Conservation (phyloP, 2,329 filamentous ascomycete species). For the Talaromyces funiculosus region DNA sequence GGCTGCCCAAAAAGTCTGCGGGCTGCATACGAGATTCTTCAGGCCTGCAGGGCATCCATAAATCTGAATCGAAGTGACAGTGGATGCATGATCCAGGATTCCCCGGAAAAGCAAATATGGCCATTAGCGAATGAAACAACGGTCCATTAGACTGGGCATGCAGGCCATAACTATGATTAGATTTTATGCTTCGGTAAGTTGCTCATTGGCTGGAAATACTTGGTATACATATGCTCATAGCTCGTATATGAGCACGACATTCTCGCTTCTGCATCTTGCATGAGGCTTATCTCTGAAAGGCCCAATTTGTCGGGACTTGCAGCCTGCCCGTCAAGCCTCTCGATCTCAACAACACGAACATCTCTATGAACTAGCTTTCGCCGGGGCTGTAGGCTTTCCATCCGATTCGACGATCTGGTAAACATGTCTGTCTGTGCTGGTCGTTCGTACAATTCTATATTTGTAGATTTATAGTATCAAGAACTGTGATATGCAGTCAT, state of each 20-base stretch:
- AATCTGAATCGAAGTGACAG: neutral
- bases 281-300: neutral
- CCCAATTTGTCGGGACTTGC: neutral
- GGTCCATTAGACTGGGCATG: neutral
- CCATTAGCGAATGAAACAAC: neutral
- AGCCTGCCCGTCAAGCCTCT: neutral
- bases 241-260: neutral
- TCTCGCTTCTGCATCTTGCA: slow-evolving; percentile 7
- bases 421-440: neutral
- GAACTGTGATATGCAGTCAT: neutral
- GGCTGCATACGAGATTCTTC: neutral
- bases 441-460: neutral
- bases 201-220: neutral
- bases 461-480: neutral
- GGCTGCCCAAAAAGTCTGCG: neutral
- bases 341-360: neutral
- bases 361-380: neutral
- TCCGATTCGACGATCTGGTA: neutral
- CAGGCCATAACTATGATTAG: neutral
- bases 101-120: slow-evolving; percentile 6
- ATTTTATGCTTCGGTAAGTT: neutral
- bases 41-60: neutral
- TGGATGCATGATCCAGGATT: neutral
- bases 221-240: neutral
- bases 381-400: neutral